Conservation (phyloP, 768 basidiomycete genomes). For the Termitomyces sp. region DNA sequence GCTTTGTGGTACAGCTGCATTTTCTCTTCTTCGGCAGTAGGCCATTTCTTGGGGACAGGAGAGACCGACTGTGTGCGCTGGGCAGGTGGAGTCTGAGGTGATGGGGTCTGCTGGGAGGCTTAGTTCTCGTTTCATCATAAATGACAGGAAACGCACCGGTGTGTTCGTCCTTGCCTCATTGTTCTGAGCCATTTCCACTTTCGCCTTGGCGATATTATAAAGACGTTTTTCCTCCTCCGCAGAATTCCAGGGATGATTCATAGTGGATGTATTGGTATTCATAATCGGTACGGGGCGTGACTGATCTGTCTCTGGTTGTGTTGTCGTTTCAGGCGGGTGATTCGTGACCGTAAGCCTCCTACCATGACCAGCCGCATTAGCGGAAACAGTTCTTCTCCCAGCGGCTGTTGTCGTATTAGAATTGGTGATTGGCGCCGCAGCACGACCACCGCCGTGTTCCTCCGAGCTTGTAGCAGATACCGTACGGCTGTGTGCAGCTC, state of each 20-base stretch:
- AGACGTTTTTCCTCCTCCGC: slow-evolving; percentile 65
- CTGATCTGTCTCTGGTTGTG: slow-evolving; percentile 11
- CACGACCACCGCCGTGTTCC: slow-evolving; percentile 11
- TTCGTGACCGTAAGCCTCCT: slow-evolving; percentile 37
- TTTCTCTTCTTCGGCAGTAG: slow-evolving; percentile 75
- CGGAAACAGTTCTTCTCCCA: slow-evolving; percentile 20
- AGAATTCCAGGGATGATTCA: slow-evolving; percentile 38
- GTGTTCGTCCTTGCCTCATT: slow-evolving; percentile 17
- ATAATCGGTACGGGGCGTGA: neutral
- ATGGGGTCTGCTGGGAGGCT: slow-evolving; percentile 5
- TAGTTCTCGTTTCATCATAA: neutral
- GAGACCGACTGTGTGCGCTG: slow-evolving; percentile 15
- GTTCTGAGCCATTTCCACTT: slow-evolving; percentile 49
- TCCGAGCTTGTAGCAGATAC: slow-evolving; percentile 14
- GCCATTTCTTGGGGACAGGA: slow-evolving; percentile 34
- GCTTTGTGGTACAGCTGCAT: slow-evolving; percentile 62
- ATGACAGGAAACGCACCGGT: slow-evolving; percentile 20
- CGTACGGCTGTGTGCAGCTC: slow-evolving; percentile 12
- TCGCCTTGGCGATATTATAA: slow-evolving; percentile 57
- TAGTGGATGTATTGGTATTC: neutral
- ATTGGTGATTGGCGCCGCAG: slow-evolving; percentile 1
- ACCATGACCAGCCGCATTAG: slow-evolving; percentile 13
- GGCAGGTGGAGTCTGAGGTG: slow-evolving; percentile 10
- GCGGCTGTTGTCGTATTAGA: slow-evolving; percentile 1
- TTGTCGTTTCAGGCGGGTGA: slow-evolving; percentile 22